Base-by-base conservation (phyloP, 2,329 filamentous ascomycete species). In the Setomelanomma holmii region DNA sequence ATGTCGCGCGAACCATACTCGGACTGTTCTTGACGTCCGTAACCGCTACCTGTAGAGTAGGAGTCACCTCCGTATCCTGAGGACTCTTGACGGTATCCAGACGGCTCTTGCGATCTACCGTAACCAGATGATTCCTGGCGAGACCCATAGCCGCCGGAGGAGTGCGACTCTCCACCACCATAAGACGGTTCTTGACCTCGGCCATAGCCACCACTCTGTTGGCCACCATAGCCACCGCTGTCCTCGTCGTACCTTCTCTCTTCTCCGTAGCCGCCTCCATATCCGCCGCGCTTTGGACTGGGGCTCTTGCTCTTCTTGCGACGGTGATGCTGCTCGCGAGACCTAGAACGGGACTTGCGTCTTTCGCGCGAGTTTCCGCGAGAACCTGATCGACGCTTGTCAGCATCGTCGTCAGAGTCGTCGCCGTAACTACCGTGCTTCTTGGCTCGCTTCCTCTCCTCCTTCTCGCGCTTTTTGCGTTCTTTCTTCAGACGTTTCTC, bases 211-310 rank as follows among this genome's bases (percentile, higher is more conserved):
- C n/a, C n/a, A n/a, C n/a, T n/a, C n/a, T n/a, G n/a, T n/a, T n/a
- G n/a, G n/a, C n/a, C n/a, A n/a, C 54, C 52, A 14, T 53, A 58
- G 42, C 16, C 34, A 51, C 33, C 51, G 43, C 40, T 63, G 33
- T 30, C 33, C 36, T 63, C 47, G n/a, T 62, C 64, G 39, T 70
- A 67, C 24, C 65, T 36, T 21, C 58, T 51, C 42, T 70, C 67
- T 33, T 66, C 51, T 41, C 67, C 60, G 20, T 66, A 66, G 35
- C 56, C 61, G 34, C 51, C 46, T 35, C 45, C 39, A 53, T 63
- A 60, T 11, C 62, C 58, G 30, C 20, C 39, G 21, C 63, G 61
- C 45, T 66, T 61, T 11, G 67, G 65, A 23, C 56, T 62, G 8
- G 47, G 48, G 46, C 64, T 63, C 50, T 42, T 40, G 34, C 41